Conservation (phyloP, 495 filamentous ascomycete species). For the Trichoderma parareesei region DNA sequence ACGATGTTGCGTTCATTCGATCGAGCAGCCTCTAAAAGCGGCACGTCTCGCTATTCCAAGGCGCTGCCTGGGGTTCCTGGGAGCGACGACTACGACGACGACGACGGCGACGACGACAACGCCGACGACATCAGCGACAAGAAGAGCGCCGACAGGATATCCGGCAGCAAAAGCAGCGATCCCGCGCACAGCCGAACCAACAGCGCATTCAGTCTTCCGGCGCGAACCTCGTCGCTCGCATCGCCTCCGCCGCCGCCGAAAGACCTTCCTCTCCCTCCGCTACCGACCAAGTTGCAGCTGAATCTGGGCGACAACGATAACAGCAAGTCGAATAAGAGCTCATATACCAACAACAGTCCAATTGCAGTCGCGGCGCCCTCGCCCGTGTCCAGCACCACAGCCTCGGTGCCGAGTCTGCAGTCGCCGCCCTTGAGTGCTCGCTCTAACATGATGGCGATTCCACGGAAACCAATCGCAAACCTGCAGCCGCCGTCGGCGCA, state of each 20-base stretch:
- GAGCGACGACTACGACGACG: neutral
- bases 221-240: neutral
- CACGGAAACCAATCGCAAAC: slow-evolving; percentile 23
- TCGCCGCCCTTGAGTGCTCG: neutral
- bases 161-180: neutral
- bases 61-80: slow-evolving; percentile 21
- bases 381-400: neutral
- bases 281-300: neutral
- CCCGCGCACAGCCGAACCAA: neutral
- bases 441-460: slow-evolving; percentile 18
- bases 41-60: slow-evolving; percentile 30
- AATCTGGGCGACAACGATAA: neutral
- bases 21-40: slow-evolving; percentile 19
- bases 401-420: neutral
- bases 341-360: neutral
- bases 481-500: slow-evolving; percentile 12
- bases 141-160: neutral
- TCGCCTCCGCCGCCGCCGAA: neutral
- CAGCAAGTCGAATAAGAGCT: neutral
- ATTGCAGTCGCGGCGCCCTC: neutral
- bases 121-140: neutral
- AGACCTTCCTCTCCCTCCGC: neutral
- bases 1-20: neutral
- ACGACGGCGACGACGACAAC: neutral
- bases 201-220: neutral